Percentiles rank a stretch among this genome's conserved stretches.
phyloP scores from a whole-genome alignment of 306 rosid genomes.

The Quercus cerris region DNA sequence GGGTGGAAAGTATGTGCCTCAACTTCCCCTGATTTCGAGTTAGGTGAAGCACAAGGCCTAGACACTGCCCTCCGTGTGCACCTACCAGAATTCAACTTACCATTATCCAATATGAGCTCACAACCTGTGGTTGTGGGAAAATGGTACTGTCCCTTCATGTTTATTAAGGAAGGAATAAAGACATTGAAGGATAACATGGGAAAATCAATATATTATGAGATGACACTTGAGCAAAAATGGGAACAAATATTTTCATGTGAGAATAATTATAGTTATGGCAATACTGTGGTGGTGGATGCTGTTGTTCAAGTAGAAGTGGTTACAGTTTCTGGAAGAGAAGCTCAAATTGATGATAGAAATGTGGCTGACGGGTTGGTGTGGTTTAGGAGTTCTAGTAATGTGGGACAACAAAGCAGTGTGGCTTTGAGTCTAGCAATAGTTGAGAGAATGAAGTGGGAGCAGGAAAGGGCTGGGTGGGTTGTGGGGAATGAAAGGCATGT shows the following conservation, averaged over 20 bases:
- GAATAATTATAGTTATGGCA: background rate
- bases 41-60: slow-evolving; percentile 53
- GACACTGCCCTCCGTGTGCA: slow-evolving; percentile 31
- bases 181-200: slow-evolving; percentile 44
- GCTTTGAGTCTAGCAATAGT: slow-evolving; percentile 47
- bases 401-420: slow-evolving; percentile 36
- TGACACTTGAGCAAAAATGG: slow-evolving; percentile 14
- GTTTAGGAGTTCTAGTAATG: slow-evolving; percentile 45
- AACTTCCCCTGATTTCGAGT: slow-evolving; percentile 19
- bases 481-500: slow-evolving; percentile 34
- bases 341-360: background rate
- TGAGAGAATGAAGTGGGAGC: slow-evolving; percentile 31
- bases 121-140: slow-evolving; percentile 55
- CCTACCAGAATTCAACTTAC: slow-evolving; percentile 34
- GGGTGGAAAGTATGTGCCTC: slow-evolving; percentile 42
- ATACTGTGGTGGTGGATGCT: slow-evolving; percentile 44
- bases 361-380: slow-evolving; percentile 35
- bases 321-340: slow-evolving; percentile 33
- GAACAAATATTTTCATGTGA: slow-evolving; percentile 39
- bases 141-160: slow-evolving; percentile 72
- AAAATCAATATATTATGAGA: slow-evolving; percentile 50
- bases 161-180: slow-evolving; percentile 46
- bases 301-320: slow-evolving; percentile 42
- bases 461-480: slow-evolving; percentile 36
- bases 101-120: slow-evolving; percentile 12